phyloP scores from a whole-genome alignment of 305 asterid species.

The Fraxinus sp. region DNA sequence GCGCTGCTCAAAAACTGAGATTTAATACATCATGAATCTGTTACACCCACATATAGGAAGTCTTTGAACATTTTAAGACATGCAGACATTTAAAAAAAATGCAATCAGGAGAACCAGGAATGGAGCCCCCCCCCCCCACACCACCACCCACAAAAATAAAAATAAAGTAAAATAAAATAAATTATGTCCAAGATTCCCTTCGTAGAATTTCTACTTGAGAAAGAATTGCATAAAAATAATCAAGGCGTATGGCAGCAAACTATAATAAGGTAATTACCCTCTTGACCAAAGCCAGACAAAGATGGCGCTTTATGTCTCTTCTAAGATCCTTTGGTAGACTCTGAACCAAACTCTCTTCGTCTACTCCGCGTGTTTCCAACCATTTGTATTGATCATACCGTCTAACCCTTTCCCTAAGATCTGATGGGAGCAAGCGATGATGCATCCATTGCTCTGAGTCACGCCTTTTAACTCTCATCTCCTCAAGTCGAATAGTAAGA shows the following conservation, averaged over 20 bases:
- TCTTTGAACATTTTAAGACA: background rate
- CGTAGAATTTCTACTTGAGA: background rate
- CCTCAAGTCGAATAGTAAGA: constrained; percentile 97
- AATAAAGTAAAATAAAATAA: no score
- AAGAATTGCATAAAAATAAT: background rate
- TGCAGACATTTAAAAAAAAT: background rate
- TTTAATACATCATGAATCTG: background rate
- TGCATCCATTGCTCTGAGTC: constrained; percentile 99
- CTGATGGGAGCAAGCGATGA: constrained; percentile 96
- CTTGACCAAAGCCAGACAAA: constrained; percentile 96
- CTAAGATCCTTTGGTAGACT: constrained; percentile 97
- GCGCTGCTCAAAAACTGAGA: background rate
- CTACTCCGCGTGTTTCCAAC: constrained; percentile 99
- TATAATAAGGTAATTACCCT: constrained; percentile 51
- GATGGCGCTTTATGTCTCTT: constrained; percentile 98
- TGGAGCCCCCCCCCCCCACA: background rate
- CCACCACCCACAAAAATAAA: no score
- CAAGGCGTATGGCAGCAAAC: background rate
- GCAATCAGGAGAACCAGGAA: background rate
- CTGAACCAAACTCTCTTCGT: constrained; percentile 87
- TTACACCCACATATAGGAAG: constrained; percentile 2
- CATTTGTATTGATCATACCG: constrained; percentile 98
- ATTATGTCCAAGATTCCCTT: background rate
- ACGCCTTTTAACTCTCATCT: constrained; percentile 99
- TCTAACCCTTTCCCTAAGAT: constrained; percentile 87